A percentile compares a stretch with the other conserved stretches of the same genome.
These are phyloP conservation scores for Nannochloropsis oceanica DNA, from an alignment of 108 stramenopile genomes.

Conservation along the genomic window DNA sequence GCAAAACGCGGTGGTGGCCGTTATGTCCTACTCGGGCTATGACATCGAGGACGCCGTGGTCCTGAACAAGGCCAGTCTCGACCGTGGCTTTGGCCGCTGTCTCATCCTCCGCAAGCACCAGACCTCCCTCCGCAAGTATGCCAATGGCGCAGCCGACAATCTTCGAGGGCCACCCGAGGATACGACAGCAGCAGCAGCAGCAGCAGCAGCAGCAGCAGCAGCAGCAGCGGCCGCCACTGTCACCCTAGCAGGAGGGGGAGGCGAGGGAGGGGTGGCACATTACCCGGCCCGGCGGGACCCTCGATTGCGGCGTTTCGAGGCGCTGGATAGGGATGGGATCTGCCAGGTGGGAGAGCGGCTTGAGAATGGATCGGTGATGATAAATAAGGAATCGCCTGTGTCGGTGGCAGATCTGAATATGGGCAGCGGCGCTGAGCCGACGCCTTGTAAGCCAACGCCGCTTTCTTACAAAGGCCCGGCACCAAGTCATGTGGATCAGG, in stretches of 20 bases:
- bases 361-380: slow-evolving; percentile 62
- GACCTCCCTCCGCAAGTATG: slow-evolving; percentile 72
- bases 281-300: slow-evolving; percentile 45
- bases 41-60: slow-evolving; percentile 99
- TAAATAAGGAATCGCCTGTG: slow-evolving; percentile 74
- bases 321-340: slow-evolving; percentile 82
- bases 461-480: slow-evolving; percentile 69
- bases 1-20: slow-evolving; percentile 91
- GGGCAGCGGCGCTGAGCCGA: not conserved
- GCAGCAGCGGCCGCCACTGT: not conserved
- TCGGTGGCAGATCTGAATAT: not conserved
- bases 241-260: not conserved
- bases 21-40: slow-evolving; percentile 98
- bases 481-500: slow-evolving; percentile 69
- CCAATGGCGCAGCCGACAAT: slow-evolving; percentile 73
- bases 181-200: not conserved
- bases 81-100: slow-evolving; percentile 92
- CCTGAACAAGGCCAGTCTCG: slow-evolving; percentile 87
- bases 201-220: not conserved
- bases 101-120: slow-evolving; percentile 59
- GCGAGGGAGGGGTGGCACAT: not conserved
- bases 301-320: slow-evolving; percentile 55
- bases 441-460: slow-evolving; percentile 18
- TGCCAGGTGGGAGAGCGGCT: slow-evolving; percentile 69
- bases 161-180: slow-evolving; percentile 51